Conservation (phyloP, 495 filamentous ascomycete species). For the Collariella sp. region DNA sequence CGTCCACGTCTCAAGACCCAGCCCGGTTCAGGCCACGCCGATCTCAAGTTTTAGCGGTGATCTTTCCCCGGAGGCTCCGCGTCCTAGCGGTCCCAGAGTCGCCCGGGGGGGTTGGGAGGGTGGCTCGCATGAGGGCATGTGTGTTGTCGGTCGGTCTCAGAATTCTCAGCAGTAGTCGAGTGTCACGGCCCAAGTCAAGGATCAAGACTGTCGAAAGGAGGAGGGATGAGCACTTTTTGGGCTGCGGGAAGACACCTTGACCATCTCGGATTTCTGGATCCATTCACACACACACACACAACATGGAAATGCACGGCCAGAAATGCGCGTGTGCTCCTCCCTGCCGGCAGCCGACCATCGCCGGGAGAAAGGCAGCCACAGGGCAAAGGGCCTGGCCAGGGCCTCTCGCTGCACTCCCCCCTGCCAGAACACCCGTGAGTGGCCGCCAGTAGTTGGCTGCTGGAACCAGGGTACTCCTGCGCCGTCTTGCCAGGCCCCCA, state of each 20-base stretch:
- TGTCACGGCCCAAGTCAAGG: not conserved
- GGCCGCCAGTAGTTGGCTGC: slow-evolving; percentile 4
- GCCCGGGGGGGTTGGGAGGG: no score
- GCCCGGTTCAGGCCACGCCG: slow-evolving; percentile 1
- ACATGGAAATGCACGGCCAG: no score
- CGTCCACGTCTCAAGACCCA: slow-evolving; percentile 10
- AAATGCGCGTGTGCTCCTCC: no score
- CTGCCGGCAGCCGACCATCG: not conserved
- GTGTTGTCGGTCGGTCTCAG: not conserved
- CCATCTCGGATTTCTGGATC: not conserved
- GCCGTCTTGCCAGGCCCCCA: not conserved
- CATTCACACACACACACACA: no score
- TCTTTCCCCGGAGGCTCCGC: slow-evolving; percentile 1
- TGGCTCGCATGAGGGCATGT: not conserved
- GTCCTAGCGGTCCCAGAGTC: slow-evolving; percentile 7
- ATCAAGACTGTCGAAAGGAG: not conserved
- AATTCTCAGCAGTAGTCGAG: not conserved
- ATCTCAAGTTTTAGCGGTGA: slow-evolving; percentile 6
- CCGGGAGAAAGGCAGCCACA: not conserved
- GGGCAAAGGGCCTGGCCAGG: slow-evolving; percentile 2
- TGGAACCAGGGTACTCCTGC: not conserved
- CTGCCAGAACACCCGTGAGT: not conserved
- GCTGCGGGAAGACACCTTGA: not conserved
- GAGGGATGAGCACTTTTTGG: no score
- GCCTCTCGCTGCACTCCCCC: not conserved